These are phyloP conservation scores for Pyrenochaeta sp. DNA, from an alignment of 2,329 filamentous ascomycete genomes.

Conservation along the genomic window DNA sequence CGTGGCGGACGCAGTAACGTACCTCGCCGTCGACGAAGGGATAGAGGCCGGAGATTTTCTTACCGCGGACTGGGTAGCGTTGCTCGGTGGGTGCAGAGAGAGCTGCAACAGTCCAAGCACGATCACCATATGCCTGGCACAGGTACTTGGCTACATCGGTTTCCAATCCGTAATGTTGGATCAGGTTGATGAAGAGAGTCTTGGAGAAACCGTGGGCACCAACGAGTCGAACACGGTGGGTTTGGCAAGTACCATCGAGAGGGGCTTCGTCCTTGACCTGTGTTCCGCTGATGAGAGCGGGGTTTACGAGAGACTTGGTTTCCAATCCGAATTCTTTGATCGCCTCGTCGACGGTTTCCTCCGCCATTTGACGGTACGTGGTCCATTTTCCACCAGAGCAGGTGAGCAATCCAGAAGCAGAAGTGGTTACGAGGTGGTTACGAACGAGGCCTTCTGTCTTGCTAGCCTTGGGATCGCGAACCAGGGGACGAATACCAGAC, in stretches of 20 bases:
- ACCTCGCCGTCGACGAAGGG: slow-evolving; percentile 93
- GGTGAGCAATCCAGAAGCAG: slow-evolving; percentile 80
- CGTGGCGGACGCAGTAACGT: slow-evolving; percentile 84
- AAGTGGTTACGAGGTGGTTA: slow-evolving; percentile 83
- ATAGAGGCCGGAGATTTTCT: slow-evolving; percentile 80
- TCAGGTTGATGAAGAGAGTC: slow-evolving; percentile 92
- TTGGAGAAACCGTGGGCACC: slow-evolving; percentile 89
- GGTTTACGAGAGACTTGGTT: slow-evolving; percentile 63
- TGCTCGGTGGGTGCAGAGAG: slow-evolving; percentile 78
- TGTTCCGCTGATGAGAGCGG: slow-evolving; percentile 73
- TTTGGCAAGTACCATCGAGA: slow-evolving; percentile 79
- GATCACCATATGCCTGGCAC: slow-evolving; percentile 86
- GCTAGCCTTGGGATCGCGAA: slow-evolving; percentile 83
- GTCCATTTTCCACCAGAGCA: slow-evolving; percentile 93
- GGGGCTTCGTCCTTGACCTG: slow-evolving; percentile 75
- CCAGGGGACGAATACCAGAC: slow-evolving; percentile 86
- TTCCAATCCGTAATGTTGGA: slow-evolving; percentile 91
- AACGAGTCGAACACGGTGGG: slow-evolving; percentile 79
- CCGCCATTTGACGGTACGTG: slow-evolving; percentile 91
- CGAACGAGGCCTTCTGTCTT: slow-evolving; percentile 88
- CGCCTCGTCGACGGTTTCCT: slow-evolving; percentile 85
- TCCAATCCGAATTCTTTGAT: slow-evolving; percentile 72
- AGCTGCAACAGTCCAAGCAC: slow-evolving; percentile 88
- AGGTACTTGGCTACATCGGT: slow-evolving; percentile 92
- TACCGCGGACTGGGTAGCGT: slow-evolving; percentile 83